A percentile compares a stretch with the other conserved stretches of the same genome.
These are phyloP conservation scores for Trametes elegans DNA, from an alignment of 768 basidiomycete species.

Conservation along the genomic window DNA sequence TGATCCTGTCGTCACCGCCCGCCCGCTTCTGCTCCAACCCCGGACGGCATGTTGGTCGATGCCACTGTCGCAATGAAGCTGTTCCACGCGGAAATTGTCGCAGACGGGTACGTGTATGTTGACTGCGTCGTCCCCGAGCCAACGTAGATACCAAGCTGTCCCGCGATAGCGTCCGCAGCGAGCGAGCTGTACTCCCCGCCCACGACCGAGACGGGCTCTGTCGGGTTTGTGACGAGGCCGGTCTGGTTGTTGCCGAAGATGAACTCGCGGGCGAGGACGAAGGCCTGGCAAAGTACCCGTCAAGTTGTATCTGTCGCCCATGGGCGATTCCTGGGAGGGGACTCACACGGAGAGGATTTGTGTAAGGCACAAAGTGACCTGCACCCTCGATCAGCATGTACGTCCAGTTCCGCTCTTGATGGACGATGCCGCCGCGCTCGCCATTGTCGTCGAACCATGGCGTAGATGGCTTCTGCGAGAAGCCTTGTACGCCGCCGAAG, in stretches of 20 bases:
- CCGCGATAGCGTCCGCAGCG: slow-evolving; percentile 45
- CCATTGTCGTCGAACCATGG: slow-evolving; percentile 62
- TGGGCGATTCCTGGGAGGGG: slow-evolving; percentile 9
- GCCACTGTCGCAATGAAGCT: slow-evolving; percentile 29
- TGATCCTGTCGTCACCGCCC: no score
- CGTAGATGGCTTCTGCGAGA: slow-evolving; percentile 65
- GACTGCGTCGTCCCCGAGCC: slow-evolving; percentile 37
- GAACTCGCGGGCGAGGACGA: slow-evolving; percentile 62
- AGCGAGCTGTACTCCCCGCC: slow-evolving; percentile 52
- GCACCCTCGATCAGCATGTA: slow-evolving; percentile 39
- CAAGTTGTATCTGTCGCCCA: no score
- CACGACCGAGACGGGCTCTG: slow-evolving; percentile 33
- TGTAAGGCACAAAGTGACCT: slow-evolving; percentile 38
- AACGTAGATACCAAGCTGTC: slow-evolving; percentile 53
- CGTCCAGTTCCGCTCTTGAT: slow-evolving; percentile 66
- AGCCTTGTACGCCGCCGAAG: slow-evolving; percentile 75
- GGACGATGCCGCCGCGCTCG: slow-evolving; percentile 63
- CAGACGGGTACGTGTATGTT: slow-evolving; percentile 28
- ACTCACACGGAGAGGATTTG: slow-evolving; percentile 45
- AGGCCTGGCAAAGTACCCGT: no score
- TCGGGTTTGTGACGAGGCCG: slow-evolving; percentile 49
- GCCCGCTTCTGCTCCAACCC: no score
- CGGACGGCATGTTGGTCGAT: no score
- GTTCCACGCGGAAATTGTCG: slow-evolving; percentile 32
- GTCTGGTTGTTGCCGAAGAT: slow-evolving; percentile 60